Evolutionary conservation across 495 filamentous ascomycete species (phyloP), one percentile per base, ranked within the genome.

Genomic region (Penicillium waksmanii): DNA sequence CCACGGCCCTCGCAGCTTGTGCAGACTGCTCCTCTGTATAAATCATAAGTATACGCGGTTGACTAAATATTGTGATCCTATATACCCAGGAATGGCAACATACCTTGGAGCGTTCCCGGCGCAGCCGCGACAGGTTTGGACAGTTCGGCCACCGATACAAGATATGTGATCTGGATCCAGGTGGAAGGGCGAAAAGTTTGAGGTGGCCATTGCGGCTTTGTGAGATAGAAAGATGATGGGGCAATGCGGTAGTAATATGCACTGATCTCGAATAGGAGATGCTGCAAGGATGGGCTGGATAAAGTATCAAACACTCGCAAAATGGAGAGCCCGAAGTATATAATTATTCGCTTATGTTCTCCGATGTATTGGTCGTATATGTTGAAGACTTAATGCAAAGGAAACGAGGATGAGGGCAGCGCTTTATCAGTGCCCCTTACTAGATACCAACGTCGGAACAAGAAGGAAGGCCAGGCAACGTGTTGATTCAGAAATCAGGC

Each of bases 91-190:
- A 35, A 9, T 51, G 10, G 6, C 27, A 49, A 47, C 53, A n/a
- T 66, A 77, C 75, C 75, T 73, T 18, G 74, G 75, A 48, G 74
- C 73, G 60, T 78, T 75, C 0, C 75, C 75, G 19, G 75, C 75
- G 21, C 75, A 78, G 51, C 57, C 56, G 9, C 67, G 68, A 62
- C 75, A 78, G 40, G 75, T 78, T 17, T 71, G 11, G 21, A 73
- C 73, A n/a, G 70, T 76, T 27, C 63, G 58, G 17, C 75, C 75
- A 10, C 74, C 70, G 18, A 77, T 71, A 56, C 75, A 78, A 11
- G 75, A 71, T 12, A 62, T 72, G 36, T 77, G 74, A 3, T 53
- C 58, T 11, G 75, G 75, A 49, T 78, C 75, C 2, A 74, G 70
- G 38, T 66, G 52, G 51, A 69, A 17, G 12, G 61, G 25, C 1